phyloP scores from a whole-genome alignment of 768 basidiomycete genomes.

The Lentinula edodes region DNA sequence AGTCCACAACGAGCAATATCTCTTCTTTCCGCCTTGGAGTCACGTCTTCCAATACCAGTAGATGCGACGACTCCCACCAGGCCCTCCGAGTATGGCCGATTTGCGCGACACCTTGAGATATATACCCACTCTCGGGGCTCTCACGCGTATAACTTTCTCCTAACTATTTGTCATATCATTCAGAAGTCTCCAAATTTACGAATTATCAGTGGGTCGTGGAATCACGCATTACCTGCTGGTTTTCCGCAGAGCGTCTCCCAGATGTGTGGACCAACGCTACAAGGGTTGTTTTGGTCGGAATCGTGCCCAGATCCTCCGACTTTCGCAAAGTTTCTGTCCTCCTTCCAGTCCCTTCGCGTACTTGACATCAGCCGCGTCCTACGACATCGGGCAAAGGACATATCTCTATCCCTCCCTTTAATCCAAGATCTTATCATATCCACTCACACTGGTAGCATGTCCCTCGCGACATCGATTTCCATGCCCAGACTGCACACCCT shows the following conservation, averaged over 20 bases:
- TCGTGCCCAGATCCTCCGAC: conserved; percentile 13
- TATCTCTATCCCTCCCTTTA: conserved; percentile 25
- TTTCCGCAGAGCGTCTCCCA: conserved; percentile 35
- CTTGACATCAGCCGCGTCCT: conserved; percentile 41
- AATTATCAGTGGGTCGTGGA: conserved; percentile 44
- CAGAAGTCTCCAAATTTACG: conserved; percentile 39
- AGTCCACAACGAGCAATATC: conserved; percentile 36
- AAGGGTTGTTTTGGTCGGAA: conserved; percentile 37
- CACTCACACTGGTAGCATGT: conserved; percentile 28
- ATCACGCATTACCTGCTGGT: conserved; percentile 32
- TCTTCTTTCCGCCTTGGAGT: not conserved
- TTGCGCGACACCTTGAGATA: conserved; percentile 28
- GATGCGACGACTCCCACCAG: conserved; percentile 6
- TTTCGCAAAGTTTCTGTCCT: conserved; percentile 25
- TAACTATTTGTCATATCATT: conserved; percentile 37
- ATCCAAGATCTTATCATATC: conserved; percentile 40
- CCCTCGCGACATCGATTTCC: conserved; percentile 28
- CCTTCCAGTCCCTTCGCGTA: conserved; percentile 36
- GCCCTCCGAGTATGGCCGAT: conserved; percentile 11
- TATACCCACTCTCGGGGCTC: conserved; percentile 39
- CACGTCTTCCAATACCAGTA: conserved; percentile 30
- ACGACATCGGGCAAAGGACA: conserved; percentile 8
- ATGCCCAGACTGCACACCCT: conserved; percentile 40
- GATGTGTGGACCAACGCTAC: conserved; percentile 34
- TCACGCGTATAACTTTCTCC: conserved; percentile 30